Evolutionary conservation across 148 eudicot species (phyloP), one percentile per base, ranked within the genome.

Genomic region (Linanthus parryae): DNA sequence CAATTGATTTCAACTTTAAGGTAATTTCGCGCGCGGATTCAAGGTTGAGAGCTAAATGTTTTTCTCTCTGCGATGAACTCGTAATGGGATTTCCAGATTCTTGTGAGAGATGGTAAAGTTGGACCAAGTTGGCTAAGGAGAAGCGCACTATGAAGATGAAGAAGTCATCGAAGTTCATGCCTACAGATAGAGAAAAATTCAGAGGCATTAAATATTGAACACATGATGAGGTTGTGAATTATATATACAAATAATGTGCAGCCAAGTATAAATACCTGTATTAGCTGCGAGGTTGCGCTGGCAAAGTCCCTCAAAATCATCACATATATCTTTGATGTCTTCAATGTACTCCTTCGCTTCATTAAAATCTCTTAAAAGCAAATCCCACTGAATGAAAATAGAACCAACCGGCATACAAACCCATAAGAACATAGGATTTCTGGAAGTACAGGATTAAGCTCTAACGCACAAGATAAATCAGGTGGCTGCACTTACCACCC

Each of bases 201-300:
- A 24, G 34, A 52, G 35, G 44, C 28, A 33, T 0, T 39, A 14
- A 51, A n/a, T n/a, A n/a, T n/a, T n/a, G n/a, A n/a, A n/a, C n/a
- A n/a, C n/a, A n/a, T n/a, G n/a, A n/a, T n/a, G n/a, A n/a, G n/a
- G n/a, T n/a, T n/a, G n/a, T n/a, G n/a, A n/a, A n/a, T n/a, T n/a
- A n/a, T n/a, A n/a, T n/a, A n/a, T n/a, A n/a, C n/a, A n/a, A n/a
- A n/a, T n/a, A n/a, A n/a, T n/a, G n/a, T n/a, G n/a, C n/a, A n/a
- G n/a, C n/a, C n/a, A n/a, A n/a, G n/a, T n/a, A n/a, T n/a, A n/a
- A n/a, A 29, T 63, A 94, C 99, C 99, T 56, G 99, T 81, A 70
- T 94, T 94, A 56, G 95, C 96, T 48, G 95, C 96, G 64, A 94
- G 99, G 74, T 94, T 94, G 13, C 85, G 75, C 71, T 88, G 99